Evolutionary conservation across 148 eudicot genomes (phyloP), one percentile per base, ranked within the genome.

Genomic region (Fagopyrum esculentum): DNA sequence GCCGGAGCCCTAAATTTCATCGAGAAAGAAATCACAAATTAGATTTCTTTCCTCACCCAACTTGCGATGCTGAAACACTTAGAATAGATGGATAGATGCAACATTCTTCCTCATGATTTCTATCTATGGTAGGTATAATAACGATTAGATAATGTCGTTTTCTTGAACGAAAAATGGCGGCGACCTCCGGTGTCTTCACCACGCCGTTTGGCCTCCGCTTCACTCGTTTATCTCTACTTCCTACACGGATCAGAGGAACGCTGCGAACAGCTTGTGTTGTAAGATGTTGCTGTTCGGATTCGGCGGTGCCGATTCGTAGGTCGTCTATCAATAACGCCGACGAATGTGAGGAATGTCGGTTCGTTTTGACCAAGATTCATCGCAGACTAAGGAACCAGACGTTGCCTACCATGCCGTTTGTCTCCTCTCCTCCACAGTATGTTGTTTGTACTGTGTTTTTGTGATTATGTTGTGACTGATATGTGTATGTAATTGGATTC

Each of bases 401-500:
- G 11, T 76, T 84, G 52, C 90, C 96, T 77, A 87, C 88, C 75
- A 75, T 81, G 90, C 89, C 92, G 52, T 93, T 93, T 69, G 79
- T 11, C 30, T 61, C 71, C 43, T 15, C 89, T 13, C 77, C 90
- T 57, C 77, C 82, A 69, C 83, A 77, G 95, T 90, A 78, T 5
- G 85, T 64, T 5, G 85, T 64, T 22, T 49, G 5, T 8, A 1
- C 40, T 35, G 40, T 35, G 40, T 2, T 35, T 35, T 35, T 35
- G 2, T 35, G 40, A 35, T 35, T 35, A 35, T 35, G 26, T 22
- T 22, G 26, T 22, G 26, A 22, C 26, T 22, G 26, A 22, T 22
- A 22, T 22, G 26, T 0, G 0, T 22, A 22, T 22, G 26, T 22
- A 22, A 22, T 22, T 22, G 26, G 26, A 22, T 22, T 22, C 26